Evolutionary conservation across 129 eudicot species (phyloP).

Genomic region (Lactuca saligna): DNA sequence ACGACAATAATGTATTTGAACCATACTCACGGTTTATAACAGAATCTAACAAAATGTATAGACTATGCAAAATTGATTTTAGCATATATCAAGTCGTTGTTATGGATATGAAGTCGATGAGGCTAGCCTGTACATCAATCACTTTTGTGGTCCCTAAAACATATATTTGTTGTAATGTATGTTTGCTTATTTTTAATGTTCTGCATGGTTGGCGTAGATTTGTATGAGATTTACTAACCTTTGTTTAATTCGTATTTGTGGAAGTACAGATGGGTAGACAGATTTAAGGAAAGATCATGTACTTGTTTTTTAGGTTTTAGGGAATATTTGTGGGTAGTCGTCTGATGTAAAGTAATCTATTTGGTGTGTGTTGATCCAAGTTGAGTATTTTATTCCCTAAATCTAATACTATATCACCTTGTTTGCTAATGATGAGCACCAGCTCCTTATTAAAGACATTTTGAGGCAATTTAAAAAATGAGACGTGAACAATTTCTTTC

Average conservation of each 20-base stretch:
- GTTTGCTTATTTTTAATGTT: neutral
- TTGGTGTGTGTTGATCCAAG: neutral
- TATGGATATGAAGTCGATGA: too few species aligned
- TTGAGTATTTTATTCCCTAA: conserved; percentile 15
- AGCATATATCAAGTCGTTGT: too few species aligned
- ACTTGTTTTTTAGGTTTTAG: neutral
- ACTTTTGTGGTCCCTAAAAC: too few species aligned
- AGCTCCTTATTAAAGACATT: conserved; percentile 5
- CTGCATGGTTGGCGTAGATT: conserved; percentile 6
- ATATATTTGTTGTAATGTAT: too few species aligned
- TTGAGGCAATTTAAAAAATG: neutral
- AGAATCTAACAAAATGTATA: too few species aligned
- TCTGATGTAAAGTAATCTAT: neutral
- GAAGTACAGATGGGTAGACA: conserved; percentile 22
- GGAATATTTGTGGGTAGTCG: conserved; percentile 12
- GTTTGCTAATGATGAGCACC: conserved; percentile 9
- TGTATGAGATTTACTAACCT: conserved; percentile 1
- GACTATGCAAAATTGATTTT: too few species aligned
- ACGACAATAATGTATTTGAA: too few species aligned
- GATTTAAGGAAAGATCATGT: conserved; percentile 7
- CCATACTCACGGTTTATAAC: too few species aligned
- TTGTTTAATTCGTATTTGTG: conserved; percentile 6
- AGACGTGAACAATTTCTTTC: too few species aligned
- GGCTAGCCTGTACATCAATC: too few species aligned
- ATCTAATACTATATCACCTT: conserved; percentile 16